Evolutionary conservation across 768 basidiomycete genomes (phyloP), one percentile per base, ranked within the genome.

Genomic region (Infundibulicybe gibba): DNA sequence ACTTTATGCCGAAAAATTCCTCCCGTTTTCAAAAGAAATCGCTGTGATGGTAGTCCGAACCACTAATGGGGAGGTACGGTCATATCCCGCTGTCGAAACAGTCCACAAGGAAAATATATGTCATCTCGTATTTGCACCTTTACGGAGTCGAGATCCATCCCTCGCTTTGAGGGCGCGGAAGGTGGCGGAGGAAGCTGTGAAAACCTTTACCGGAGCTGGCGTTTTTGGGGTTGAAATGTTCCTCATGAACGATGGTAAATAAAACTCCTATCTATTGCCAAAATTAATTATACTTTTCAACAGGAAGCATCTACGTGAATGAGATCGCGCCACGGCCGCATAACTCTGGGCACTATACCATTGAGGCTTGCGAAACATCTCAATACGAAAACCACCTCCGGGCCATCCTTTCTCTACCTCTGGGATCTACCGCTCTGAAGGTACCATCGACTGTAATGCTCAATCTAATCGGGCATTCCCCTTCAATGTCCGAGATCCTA

Each of bases 221-320:
- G 80, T 97, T 19, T 98, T 97, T 67, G 97, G 94, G 1, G 94
- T 99, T 1, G 97, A 99, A 65, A 92, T 98, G 93, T 99, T 99
- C 69, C 71, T 97, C 35, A 78, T 95, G 79, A 69, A 76, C 21
- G 80, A 94, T 59, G 94, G 95, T 92, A 55, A 6, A 38, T 25
- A 35, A 32, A 25, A 21, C 19, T 25, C 40, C 30, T 32, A 10
- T 40, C 15, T 41, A 25, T 25, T 40, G 13, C 30, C 47, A n/a
- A 13, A 40, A 16, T 20, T 49, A 32, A 43, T 41, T 40, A 15
- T 43, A 32, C 44, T 47, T 31, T 37, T 25, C 19, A 12, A 15
- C 5, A 54, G 93, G 88, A 11, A 64, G 72, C 0, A 76, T 97
- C 1, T 82, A 83, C 49, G 79, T 99, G 52, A 99, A 99, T 65